Conservation (phyloP, 2,329 filamentous ascomycete genomes). For the Monilinia vaccinii-corymbosi region DNA sequence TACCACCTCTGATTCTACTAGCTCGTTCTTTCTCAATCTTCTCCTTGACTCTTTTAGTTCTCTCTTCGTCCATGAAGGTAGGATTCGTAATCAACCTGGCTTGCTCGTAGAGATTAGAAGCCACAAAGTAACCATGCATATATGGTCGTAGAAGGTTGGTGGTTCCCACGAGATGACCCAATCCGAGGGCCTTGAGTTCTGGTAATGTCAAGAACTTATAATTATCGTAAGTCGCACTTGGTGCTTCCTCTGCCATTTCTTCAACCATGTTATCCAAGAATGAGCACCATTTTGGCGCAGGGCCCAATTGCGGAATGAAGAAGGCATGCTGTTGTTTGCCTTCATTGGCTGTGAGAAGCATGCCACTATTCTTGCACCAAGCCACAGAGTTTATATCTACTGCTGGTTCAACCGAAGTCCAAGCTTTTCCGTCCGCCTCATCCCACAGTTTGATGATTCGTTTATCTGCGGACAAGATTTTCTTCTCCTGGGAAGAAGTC, state of each 20-base stretch:
- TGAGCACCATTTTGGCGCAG: constrained; percentile 89
- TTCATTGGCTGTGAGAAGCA: constrained; percentile 95
- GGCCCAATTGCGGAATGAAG: constrained; percentile 87
- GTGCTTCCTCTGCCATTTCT: constrained; percentile 85
- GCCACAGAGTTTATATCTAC: constrained; percentile 93
- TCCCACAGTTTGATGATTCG: constrained; percentile 98
- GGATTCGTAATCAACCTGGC: constrained; percentile 88
- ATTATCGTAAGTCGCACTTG: constrained; percentile 88
- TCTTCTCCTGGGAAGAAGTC: constrained; percentile 66
- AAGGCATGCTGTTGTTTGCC: constrained; percentile 92
- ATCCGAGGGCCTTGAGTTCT: constrained; percentile 74
- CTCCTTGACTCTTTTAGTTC: constrained; percentile 82
- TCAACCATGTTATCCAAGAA: constrained; percentile 97
- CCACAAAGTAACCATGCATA: constrained; percentile 99
- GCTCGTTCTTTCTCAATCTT: constrained; percentile 97
- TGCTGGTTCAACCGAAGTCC: constrained; percentile 90
- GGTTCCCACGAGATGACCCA: constrained; percentile 83
- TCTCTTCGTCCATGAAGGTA: constrained; percentile 86
- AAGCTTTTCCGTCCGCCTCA: constrained; percentile 68
- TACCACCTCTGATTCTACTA: constrained; percentile 84
- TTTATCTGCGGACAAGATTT: constrained; percentile 87
- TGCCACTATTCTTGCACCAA: constrained; percentile 85
- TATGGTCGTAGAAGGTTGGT: constrained; percentile 87
- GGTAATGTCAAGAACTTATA: constrained; percentile 94
- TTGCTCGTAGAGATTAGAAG: constrained; percentile 90